These are phyloP conservation scores for Fagopyrum esculentum DNA, from an alignment of 148 eudicot genomes.

Conservation along the genomic window DNA sequence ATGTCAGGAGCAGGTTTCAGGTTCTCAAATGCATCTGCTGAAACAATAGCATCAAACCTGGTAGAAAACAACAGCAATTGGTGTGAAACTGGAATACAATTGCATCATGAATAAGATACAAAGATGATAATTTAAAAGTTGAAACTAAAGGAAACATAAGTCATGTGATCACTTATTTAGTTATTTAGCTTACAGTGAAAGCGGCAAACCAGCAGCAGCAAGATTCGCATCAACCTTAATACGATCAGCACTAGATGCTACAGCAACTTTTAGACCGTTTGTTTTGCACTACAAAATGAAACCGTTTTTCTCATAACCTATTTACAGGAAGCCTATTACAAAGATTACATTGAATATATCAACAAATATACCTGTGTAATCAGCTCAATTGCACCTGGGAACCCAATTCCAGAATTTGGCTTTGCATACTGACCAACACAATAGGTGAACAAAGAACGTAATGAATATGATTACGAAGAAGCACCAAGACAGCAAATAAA, in stretches of 20 bases:
- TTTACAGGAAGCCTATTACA: not conserved
- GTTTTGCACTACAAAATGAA: conserved; percentile 65
- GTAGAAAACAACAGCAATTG: not conserved
- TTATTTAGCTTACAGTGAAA: conserved; percentile 52
- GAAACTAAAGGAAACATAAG: not conserved
- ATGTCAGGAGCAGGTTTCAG: conserved; percentile 98
- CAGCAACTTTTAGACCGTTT: conserved; percentile 93
- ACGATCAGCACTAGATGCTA: conserved; percentile 98
- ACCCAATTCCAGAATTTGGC: conserved; percentile 91
- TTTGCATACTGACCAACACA: conserved; percentile 63
- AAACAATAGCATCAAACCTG: conserved; percentile 98
- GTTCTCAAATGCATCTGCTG: conserved; percentile 96
- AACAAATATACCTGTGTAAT: conserved; percentile 51
- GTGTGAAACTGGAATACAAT: not conserved
- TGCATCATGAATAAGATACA: not conserved
- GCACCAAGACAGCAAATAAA: not conserved
- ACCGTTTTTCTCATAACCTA: conserved; percentile 12
- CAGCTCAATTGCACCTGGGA: conserved; percentile 91
- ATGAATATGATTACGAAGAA: not conserved
- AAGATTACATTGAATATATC: conserved; percentile 4
- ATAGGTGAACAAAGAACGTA: not conserved
- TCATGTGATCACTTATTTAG: not conserved
- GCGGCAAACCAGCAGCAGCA: conserved; percentile 83
- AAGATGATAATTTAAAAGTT: no score
- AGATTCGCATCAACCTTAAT: conserved; percentile 94